phyloP scores from a whole-genome alignment of 805 yeast species.

The Saturnispora zaruensis region DNA sequence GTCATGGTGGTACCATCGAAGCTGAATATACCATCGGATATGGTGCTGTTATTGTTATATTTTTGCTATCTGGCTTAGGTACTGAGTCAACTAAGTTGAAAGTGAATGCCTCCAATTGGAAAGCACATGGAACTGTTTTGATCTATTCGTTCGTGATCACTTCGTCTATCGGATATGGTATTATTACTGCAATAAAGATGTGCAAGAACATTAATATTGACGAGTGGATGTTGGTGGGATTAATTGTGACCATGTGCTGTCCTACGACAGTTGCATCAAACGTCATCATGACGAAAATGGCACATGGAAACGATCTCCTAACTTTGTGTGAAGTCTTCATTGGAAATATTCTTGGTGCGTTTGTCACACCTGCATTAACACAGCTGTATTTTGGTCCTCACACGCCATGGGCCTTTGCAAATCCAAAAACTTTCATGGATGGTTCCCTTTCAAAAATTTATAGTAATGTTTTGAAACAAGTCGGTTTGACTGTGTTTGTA shows the following conservation, averaged over 20 bases:
- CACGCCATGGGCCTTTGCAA: slow-evolving; percentile 63
- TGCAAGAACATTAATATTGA: slow-evolving; percentile 53
- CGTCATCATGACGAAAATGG: slow-evolving; percentile 81
- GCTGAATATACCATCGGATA: slow-evolving; percentile 74
- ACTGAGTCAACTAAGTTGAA: slow-evolving; percentile 57
- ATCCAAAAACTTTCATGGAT: slow-evolving; percentile 37
- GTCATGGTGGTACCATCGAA: slow-evolving; percentile 67
- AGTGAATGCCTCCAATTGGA: slow-evolving; percentile 61
- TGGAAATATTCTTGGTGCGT: slow-evolving; percentile 79
- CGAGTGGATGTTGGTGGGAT: slow-evolving; percentile 70
- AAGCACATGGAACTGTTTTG: slow-evolving; percentile 68
- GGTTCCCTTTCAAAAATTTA: slow-evolving; percentile 43
- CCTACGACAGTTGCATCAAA: slow-evolving; percentile 92
- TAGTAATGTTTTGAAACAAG: slow-evolving; percentile 71
- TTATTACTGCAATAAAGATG: slow-evolving; percentile 53
- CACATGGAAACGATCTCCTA: slow-evolving; percentile 66
- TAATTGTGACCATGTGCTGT: slow-evolving; percentile 74
- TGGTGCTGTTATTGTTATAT: slow-evolving; percentile 83
- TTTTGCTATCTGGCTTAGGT: slow-evolving; percentile 69
- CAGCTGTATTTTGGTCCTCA: slow-evolving; percentile 51
- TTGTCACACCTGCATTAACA: slow-evolving; percentile 74
- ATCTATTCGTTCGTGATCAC: slow-evolving; percentile 56
- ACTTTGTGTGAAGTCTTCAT: slow-evolving; percentile 78
- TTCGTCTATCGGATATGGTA: slow-evolving; percentile 48
- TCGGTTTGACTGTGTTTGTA: slow-evolving; percentile 69